Percentiles rank a stretch among this genome's conserved stretches.
phyloP scores from a whole-genome alignment of 2,329 filamentous ascomycete species.

The Scortechinia acanthostroma region DNA sequence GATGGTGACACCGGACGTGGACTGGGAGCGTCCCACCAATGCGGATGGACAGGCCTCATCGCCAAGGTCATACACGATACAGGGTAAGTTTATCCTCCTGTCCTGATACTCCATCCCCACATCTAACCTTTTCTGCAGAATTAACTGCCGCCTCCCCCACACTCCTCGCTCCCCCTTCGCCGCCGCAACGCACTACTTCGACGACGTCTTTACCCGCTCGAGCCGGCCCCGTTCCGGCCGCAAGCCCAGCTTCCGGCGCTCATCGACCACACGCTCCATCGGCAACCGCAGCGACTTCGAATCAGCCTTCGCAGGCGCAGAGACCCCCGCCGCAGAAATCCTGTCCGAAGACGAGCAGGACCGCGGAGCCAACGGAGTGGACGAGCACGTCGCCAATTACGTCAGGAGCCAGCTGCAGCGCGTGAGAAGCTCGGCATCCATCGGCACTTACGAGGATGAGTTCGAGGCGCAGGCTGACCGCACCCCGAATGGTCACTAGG shows the following conservation, averaged over 20 bases:
- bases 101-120: not conserved
- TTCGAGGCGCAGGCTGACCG: slow-evolving; percentile 19
- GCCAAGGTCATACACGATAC: slow-evolving; percentile 97
- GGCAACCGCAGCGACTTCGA: slow-evolving; percentile 76
- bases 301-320: slow-evolving; percentile 33
- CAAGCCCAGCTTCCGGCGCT: no score
- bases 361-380: slow-evolving; percentile 51
- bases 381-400: slow-evolving; percentile 74
- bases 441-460: slow-evolving; percentile 15
- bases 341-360: slow-evolving; percentile 18
- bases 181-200: slow-evolving; percentile 88
- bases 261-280: slow-evolving; percentile 77
- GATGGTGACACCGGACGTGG: slow-evolving; percentile 86
- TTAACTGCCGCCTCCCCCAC: slow-evolving; percentile 84
- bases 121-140: slow-evolving; percentile 33
- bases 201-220: slow-evolving; percentile 71
- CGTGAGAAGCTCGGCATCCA: slow-evolving; percentile 51
- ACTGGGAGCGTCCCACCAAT: slow-evolving; percentile 86
- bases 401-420: slow-evolving; percentile 71
- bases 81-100: slow-evolving; percentile 52
- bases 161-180: slow-evolving; percentile 81
- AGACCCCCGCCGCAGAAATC: slow-evolving; percentile 13
- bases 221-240: slow-evolving; percentile 18
- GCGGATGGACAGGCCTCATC: slow-evolving; percentile 91
- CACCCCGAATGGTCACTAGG: no score